Evolutionary conservation across 2,329 filamentous ascomycete species (phyloP).

Genomic region (Colletotrichum scovillei): DNA sequence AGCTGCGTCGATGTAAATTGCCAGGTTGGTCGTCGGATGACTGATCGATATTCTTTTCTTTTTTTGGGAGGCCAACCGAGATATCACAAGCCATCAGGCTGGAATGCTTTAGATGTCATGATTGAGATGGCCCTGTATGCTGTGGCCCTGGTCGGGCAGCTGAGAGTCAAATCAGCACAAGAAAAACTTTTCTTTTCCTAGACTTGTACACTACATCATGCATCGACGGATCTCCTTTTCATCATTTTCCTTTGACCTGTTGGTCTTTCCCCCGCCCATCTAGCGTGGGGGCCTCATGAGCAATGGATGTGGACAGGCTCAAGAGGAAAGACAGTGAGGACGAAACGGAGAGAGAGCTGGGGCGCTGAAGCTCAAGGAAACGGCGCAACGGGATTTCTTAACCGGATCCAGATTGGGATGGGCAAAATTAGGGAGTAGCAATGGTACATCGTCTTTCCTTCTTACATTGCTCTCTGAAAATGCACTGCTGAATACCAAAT

Average conservation of each 20-base stretch:
- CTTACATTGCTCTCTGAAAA: neutral
- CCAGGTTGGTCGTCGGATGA: too few species aligned
- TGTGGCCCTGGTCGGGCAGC: neutral
- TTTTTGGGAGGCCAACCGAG: neutral
- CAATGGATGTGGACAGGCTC: neutral
- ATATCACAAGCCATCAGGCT: neutral
- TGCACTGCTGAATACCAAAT: too few species aligned
- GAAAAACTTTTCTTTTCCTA: neutral
- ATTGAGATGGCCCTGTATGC: neutral
- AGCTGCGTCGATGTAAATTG: neutral
- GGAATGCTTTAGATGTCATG: neutral
- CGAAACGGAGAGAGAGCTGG: neutral
- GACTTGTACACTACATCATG: conserved; percentile 28
- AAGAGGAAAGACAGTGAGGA: neutral
- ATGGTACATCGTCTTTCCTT: conserved; percentile 5
- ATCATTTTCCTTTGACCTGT: neutral
- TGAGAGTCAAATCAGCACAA: neutral
- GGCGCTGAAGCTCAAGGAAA: neutral
- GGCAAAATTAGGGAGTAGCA: neutral
- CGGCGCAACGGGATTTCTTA: conserved; percentile 2
- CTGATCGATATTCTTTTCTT: too few species aligned
- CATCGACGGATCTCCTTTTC: neutral
- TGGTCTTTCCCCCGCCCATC: neutral
- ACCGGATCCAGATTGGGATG: neutral
- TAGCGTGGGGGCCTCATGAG: neutral